Percentiles rank a stretch among this genome's conserved stretches.
phyloP scores from a whole-genome alignment of 306 rosid species.

The Gillenia trifoliata region DNA sequence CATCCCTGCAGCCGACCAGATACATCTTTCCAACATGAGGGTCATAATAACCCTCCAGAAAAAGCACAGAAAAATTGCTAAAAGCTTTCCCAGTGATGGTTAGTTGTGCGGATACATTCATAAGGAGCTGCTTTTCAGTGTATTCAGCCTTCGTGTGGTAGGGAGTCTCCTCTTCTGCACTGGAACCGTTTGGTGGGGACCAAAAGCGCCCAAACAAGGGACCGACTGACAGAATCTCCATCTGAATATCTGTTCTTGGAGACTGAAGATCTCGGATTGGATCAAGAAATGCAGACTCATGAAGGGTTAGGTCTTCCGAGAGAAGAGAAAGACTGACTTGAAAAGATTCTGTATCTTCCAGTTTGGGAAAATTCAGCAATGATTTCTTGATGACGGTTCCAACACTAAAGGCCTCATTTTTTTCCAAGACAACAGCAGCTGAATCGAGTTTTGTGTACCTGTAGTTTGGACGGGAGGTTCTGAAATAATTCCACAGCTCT shows the following conservation, averaged over 20 bases:
- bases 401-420: conserved; percentile 59
- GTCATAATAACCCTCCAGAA: conserved; percentile 81
- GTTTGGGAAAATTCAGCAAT: conserved; percentile 71
- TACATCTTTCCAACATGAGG: conserved; percentile 80
- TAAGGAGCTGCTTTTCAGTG: conserved; percentile 80
- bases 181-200: conserved; percentile 44
- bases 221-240: conserved; percentile 80
- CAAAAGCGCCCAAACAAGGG: conserved; percentile 60
- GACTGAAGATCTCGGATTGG: conserved; percentile 28
- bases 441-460: conserved; percentile 44
- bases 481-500: conserved; percentile 75
- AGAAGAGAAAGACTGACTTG: conserved; percentile 64
- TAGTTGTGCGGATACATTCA: conserved; percentile 84
- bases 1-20: conserved; percentile 84
- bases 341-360: conserved; percentile 60
- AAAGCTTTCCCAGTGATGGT: conserved; percentile 46
- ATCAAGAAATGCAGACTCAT: conserved; percentile 45
- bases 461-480: conserved; percentile 52
- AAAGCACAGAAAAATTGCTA: conserved; percentile 53
- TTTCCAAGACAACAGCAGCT: conserved; percentile 63
- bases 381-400: conserved; percentile 64
- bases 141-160: conserved; percentile 49
- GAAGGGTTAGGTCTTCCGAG: conserved; percentile 80
- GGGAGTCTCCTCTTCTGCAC: conserved; percentile 37
- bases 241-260: conserved; percentile 42